phyloP scores from a whole-genome alignment of 225 moss, liverwort and hornwort genomes.

The Antitrichia curtipendula region DNA sequence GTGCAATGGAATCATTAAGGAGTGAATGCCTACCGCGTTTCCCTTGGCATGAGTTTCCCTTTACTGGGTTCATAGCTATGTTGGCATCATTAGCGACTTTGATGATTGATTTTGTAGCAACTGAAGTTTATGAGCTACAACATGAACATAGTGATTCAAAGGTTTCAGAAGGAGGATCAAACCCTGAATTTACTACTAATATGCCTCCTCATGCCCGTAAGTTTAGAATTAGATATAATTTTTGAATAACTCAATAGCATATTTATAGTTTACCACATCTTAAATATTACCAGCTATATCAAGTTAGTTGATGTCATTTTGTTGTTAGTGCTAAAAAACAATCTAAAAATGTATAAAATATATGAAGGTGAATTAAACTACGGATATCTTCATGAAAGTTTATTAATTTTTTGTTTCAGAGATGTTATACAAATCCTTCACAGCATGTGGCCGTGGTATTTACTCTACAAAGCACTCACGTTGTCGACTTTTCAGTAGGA shows the following conservation, averaged over 20 bases:
- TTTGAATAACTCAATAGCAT: neutral
- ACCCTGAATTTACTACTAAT: neutral
- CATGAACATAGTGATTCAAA: constrained; percentile 13
- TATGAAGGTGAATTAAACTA: neutral
- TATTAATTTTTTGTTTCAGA: neutral
- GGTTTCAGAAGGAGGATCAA: neutral
- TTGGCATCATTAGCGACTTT: constrained; percentile 47
- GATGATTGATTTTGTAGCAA: constrained; percentile 57
- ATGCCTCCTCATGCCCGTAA: constrained; percentile 20
- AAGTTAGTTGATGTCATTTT: neutral
- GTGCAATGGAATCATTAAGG: constrained; percentile 44
- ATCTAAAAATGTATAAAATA: no score
- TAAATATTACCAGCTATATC: neutral
- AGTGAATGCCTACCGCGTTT: constrained; percentile 39
- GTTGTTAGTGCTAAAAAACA: neutral
- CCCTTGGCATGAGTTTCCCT: constrained; percentile 63
- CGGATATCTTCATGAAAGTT: neutral
- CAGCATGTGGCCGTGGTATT: constrained; percentile 15
- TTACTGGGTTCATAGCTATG: constrained; percentile 66
- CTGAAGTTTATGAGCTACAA: constrained; percentile 53
- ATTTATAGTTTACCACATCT: no score
- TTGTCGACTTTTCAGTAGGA: neutral
- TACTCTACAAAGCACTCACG: constrained; percentile 11
- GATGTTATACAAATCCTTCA: constrained; percentile 28
- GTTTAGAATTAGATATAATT: neutral